Evolutionary conservation across 169 alveolate species (phyloP).

Genomic region (Miamiensis avidus): DNA sequence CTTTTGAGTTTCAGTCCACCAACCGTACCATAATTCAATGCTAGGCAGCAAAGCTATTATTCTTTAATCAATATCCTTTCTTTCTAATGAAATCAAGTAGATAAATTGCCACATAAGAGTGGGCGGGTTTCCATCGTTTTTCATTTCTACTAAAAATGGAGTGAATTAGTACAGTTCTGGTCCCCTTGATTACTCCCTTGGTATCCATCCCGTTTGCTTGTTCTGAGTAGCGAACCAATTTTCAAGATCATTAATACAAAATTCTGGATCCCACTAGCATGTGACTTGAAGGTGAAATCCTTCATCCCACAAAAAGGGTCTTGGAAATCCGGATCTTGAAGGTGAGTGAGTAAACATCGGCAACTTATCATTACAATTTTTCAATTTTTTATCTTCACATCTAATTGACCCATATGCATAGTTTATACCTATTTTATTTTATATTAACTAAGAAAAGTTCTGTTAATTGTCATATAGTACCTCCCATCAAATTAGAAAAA

Average conservation of each 20-base stretch:
- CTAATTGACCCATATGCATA: too few species aligned
- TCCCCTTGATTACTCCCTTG: slow-evolving; percentile 41
- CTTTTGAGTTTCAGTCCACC: slow-evolving; percentile 32
- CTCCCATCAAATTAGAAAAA: too few species aligned
- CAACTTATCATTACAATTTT: slow-evolving; percentile 11
- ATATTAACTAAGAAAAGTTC: too few species aligned
- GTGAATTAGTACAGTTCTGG: slow-evolving; percentile 32
- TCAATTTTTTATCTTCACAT: too few species aligned
- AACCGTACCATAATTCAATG: slow-evolving; percentile 26
- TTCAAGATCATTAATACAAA: slow-evolving; percentile 29
- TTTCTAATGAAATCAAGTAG: slow-evolving; percentile 6
- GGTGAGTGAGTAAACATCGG: slow-evolving; percentile 35
- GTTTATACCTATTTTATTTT: too few species aligned
- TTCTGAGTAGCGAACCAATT: slow-evolving; percentile 40
- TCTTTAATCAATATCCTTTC: slow-evolving; percentile 14
- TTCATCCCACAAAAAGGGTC: slow-evolving; percentile 50
- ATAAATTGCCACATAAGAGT: slow-evolving; percentile 32
- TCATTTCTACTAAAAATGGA: slow-evolving; percentile 30
- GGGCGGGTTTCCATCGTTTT: slow-evolving; percentile 44
- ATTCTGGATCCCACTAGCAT: slow-evolving; percentile 32
- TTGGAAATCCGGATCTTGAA: slow-evolving; percentile 39
- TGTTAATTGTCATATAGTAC: too few species aligned
- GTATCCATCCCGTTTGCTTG: slow-evolving; percentile 34
- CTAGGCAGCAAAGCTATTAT: slow-evolving; percentile 13
- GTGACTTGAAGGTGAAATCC: slow-evolving; percentile 41